Evolutionary conservation across 139 green algal species (phyloP).

Genomic region (Nannochloris sp.): DNA sequence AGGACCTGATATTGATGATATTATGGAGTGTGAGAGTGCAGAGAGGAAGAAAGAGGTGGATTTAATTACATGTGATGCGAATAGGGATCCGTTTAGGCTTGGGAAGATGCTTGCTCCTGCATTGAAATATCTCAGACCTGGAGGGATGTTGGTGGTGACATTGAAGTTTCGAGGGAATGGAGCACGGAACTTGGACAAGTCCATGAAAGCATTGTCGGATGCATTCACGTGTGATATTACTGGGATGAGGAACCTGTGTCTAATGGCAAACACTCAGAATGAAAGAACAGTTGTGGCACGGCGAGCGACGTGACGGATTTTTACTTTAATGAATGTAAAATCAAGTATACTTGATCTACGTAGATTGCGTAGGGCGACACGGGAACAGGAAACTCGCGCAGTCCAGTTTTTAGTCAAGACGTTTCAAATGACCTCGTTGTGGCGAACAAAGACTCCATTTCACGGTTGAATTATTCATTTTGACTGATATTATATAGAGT

Average conservation of each 20-base stretch:
- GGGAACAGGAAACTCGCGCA: too few species aligned
- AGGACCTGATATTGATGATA: not conserved
- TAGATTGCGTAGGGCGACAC: too few species aligned
- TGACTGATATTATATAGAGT: too few species aligned
- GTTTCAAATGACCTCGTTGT: too few species aligned
- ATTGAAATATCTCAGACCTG: not conserved
- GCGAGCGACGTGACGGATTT: too few species aligned
- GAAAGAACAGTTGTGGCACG: slow-evolving; percentile 3
- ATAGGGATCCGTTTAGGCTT: not conserved
- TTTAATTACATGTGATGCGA: slow-evolving; percentile 6
- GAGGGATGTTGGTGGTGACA: slow-evolving; percentile 4
- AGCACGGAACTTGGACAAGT: not conserved
- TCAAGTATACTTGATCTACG: too few species aligned
- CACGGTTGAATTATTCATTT: too few species aligned
- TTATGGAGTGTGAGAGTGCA: not conserved
- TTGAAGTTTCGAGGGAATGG: slow-evolving; percentile 12
- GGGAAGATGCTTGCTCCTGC: not conserved
- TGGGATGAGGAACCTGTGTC: not conserved
- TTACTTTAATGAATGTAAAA: too few species aligned
- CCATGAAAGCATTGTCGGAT: not conserved
- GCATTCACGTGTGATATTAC: not conserved
- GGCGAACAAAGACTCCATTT: too few species aligned
- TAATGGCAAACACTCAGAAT: slow-evolving; percentile 7
- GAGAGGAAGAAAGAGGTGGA: not conserved
- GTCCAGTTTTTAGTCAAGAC: too few species aligned